Evolutionary conservation across 139 green algal species (phyloP).

Genomic region (Desmodesmus armatus): DNA sequence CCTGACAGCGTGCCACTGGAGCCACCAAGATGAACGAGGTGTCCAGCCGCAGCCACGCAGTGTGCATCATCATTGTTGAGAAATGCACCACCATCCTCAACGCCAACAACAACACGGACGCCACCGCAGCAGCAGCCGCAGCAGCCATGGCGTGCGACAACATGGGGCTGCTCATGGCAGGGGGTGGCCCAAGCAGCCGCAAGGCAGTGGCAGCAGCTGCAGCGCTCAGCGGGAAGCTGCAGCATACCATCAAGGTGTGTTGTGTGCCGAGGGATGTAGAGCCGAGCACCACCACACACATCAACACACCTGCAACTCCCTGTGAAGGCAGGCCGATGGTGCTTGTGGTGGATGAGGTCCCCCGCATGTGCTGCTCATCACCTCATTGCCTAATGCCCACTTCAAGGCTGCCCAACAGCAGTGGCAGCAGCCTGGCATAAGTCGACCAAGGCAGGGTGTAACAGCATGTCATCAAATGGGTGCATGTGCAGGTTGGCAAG

Average conservation of each 20-base stretch:
- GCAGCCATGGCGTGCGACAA: constrained; percentile 31
- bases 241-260: constrained; percentile 48
- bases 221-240: constrained; percentile 14
- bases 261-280: not conserved
- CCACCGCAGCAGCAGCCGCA: constrained; percentile 16
- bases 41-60: constrained; percentile 85
- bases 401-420: not conserved
- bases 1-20: constrained; percentile 79
- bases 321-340: too few species aligned
- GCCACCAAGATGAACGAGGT: constrained; percentile 96
- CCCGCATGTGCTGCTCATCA: too few species aligned
- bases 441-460: too few species aligned
- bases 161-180: constrained; percentile 20
- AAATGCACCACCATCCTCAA: constrained; percentile 73
- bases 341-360: not conserved
- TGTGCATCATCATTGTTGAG: constrained; percentile 98
- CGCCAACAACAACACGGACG: not conserved
- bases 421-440: too few species aligned
- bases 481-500: constrained; percentile 91
- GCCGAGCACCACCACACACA: not conserved
- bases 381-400: too few species aligned
- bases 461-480: too few species aligned
- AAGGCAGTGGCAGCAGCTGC: constrained; percentile 40
- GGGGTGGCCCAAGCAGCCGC: constrained; percentile 28
- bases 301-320: too few species aligned